Evolutionary conservation across 2,329 filamentous ascomycete genomes (phyloP).

Genomic region (Microcera coccophila): DNA sequence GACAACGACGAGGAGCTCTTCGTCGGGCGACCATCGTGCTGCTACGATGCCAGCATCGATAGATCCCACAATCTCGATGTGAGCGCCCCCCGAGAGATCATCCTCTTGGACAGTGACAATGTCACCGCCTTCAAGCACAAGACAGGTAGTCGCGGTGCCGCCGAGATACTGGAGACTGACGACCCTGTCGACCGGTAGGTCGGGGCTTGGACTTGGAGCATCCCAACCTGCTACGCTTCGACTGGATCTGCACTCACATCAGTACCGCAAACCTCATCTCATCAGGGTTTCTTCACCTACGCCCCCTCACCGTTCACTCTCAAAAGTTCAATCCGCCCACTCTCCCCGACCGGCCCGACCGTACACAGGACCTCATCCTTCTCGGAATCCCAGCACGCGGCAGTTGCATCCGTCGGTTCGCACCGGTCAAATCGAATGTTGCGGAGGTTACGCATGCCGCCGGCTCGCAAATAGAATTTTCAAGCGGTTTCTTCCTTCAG

Average conservation of each 20-base stretch:
- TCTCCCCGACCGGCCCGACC: constrained; percentile 71
- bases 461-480: constrained; percentile 1
- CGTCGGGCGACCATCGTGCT: constrained; percentile 90
- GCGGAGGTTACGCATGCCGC: constrained; percentile 83
- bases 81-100: constrained; percentile 50
- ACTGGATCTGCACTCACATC: constrained; percentile 19
- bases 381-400: constrained; percentile 80
- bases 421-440: constrained; percentile 69
- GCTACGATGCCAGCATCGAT: constrained; percentile 89
- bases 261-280: background rate
- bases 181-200: constrained; percentile 70
- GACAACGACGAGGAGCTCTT: constrained; percentile 80
- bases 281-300: constrained; percentile 30
- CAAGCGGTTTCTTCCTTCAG: too few relatives aligned
- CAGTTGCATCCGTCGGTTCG: constrained; percentile 62
- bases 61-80: constrained; percentile 92
- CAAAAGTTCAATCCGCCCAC: constrained; percentile 68
- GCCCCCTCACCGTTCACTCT: constrained; percentile 47
- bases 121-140: constrained; percentile 86
- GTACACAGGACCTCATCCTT: constrained; percentile 76
- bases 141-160: constrained; percentile 71
- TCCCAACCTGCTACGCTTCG: constrained; percentile 77
- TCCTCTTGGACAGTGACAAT: constrained; percentile 78
- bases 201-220: constrained; percentile 73
- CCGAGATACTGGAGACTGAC: constrained; percentile 80